phyloP scores from a whole-genome alignment of 768 basidiomycete genomes.

The Xerocomellus intermedius region DNA sequence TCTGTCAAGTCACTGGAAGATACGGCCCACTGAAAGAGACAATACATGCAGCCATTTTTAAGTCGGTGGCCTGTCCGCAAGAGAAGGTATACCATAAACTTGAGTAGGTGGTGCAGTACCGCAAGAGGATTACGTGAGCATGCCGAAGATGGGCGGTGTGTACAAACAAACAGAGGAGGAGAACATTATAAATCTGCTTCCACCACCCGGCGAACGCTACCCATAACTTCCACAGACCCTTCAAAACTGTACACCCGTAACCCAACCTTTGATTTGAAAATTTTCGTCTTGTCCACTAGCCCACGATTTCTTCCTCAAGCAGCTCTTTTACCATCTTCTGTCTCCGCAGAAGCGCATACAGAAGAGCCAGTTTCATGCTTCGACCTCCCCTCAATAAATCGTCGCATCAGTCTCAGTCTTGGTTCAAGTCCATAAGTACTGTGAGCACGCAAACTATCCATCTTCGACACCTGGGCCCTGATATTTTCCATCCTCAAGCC shows the following conservation, averaged over 20 bases:
- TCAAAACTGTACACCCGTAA: not conserved
- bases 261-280: not conserved
- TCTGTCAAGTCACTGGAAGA: too few species aligned
- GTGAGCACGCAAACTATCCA: constrained; percentile 33
- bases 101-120: too few species aligned
- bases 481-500: constrained; percentile 40
- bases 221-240: not conserved
- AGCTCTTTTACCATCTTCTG: constrained; percentile 29
- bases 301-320: constrained; percentile 32
- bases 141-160: not conserved
- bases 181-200: constrained; percentile 26
- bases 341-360: constrained; percentile 30
- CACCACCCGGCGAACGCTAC: not conserved
- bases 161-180: constrained; percentile 25
- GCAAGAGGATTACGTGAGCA: constrained; percentile 8
- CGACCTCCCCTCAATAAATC: constrained; percentile 77
- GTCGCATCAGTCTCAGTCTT: constrained; percentile 60
- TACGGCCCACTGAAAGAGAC: too few species aligned
- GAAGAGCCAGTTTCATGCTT: constrained; percentile 73
- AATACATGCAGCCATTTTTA: not conserved
- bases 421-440: constrained; percentile 51
- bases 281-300: constrained; percentile 2
- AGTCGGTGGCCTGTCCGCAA: too few species aligned
- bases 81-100: too few species aligned
- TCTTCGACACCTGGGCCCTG: not conserved